These are phyloP conservation scores for Macrophomina pseudophaseolina DNA, from an alignment of 2,329 filamentous ascomycete species.

Conservation along the genomic window DNA sequence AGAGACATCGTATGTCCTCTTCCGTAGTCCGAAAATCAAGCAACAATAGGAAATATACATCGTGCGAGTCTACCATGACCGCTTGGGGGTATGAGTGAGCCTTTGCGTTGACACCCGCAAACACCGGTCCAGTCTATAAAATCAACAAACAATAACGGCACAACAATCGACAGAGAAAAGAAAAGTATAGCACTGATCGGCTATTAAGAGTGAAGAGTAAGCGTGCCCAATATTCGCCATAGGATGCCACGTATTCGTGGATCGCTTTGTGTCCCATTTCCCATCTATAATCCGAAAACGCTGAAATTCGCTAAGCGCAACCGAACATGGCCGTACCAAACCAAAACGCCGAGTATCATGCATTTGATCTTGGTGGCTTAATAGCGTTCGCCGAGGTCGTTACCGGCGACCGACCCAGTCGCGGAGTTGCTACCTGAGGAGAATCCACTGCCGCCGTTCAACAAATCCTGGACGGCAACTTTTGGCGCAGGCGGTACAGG, in stretches of 20 bases:
- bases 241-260: conserved; percentile 7
- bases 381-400: conserved; percentile 46
- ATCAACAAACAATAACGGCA: conserved; percentile 16
- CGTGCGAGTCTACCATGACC: conserved; percentile 26
- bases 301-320: conserved; percentile 26
- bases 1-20: conserved; percentile 11
- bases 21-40: conserved; percentile 5
- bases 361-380: conserved; percentile 29
- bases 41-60: conserved; percentile 23
- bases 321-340: conserved; percentile 24
- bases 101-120: conserved; percentile 25
- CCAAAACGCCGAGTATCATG: conserved; percentile 26
- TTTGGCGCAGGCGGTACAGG: conserved; percentile 91
- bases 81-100: conserved; percentile 26
- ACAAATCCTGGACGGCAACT: conserved; percentile 82
- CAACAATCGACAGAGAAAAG: conserved; percentile 23
- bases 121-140: conserved; percentile 27
- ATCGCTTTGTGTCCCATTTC: conserved; percentile 15
- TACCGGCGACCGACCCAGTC: conserved; percentile 75
- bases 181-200: conserved; percentile 12
- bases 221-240: conserved; percentile 23
- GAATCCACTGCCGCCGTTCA: conserved; percentile 69
- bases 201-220: conserved; percentile 26
- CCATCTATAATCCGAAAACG: conserved; percentile 26
- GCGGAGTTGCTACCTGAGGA: conserved; percentile 78